Base-by-base conservation (phyloP, 2,329 filamentous ascomycete genomes). In the Pseudophaeomoniella oleicola region DNA sequence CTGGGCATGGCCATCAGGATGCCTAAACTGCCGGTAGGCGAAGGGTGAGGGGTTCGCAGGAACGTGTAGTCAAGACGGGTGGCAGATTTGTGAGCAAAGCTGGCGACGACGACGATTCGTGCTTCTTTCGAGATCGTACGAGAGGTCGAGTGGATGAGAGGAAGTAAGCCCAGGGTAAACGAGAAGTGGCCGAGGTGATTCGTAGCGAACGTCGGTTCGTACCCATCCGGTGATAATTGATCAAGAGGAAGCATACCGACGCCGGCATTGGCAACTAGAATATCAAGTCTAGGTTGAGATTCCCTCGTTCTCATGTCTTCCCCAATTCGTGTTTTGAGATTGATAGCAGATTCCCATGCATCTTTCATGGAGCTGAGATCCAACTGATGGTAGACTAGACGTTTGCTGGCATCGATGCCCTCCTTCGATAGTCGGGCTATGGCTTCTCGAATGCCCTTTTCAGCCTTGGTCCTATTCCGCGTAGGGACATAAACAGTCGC, bases 391-490 rank as follows among this genome's bases (percentile, higher is more conserved):
- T 9, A 27, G 22, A 27, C n/a, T 6, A 27, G 22, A 27, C 22
- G 22, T 27, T 27, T 27, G n/a, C 22, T 27, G 22, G 22, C 22
- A n/a, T 27, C 22, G 22, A 27, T 27, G 22, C 22, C 22, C 9
- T 27, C 22, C 34, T 40, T 37, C 41, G 41, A 31, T 32, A 16
- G n/a, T 13, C 27, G 19, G 29, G 16, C 34, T n/a, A 31, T 31
- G 27, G 19, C 31, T 35, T 11, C 16, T 36, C 13, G 30, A n/a
- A 27, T 31, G 16, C 15, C 29, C 29, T 13, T 17, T 39, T 15
- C 11, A 5, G 18, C 5, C 17, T 14, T 37, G 16, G 13, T 37
- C 19, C 9, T 11, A 18, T 27, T 27, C 9, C 22, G 22, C 6
- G 22, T 9, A 6, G 22, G 9, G 22, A 27, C 22, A 27, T 27